These are phyloP conservation scores for Phaseolus lunatus DNA, from an alignment of 306 rosid species.

Conservation along the genomic window DNA sequence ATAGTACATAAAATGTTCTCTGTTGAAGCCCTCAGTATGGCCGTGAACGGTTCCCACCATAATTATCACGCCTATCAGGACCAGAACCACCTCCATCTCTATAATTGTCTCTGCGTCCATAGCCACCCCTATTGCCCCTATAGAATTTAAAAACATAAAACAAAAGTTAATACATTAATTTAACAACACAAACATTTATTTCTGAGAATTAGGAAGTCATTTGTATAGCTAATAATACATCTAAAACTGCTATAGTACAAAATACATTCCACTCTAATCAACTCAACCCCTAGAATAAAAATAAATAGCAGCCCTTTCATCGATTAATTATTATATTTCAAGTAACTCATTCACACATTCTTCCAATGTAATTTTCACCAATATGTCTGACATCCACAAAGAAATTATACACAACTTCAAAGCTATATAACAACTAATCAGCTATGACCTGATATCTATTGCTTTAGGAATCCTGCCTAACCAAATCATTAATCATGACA, in stretches of 20 bases:
- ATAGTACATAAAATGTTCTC: constrained; percentile 80
- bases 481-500: too few species aligned
- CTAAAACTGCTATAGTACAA: neutral
- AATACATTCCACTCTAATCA: neutral
- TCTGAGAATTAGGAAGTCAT: neutral
- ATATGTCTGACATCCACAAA: neutral
- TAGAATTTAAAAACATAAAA: neutral
- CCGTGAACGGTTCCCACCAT: constrained; percentile 81
- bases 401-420: too few species aligned
- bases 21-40: constrained; percentile 75
- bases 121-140: constrained; percentile 94
- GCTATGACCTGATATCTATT: too few species aligned
- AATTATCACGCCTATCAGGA: constrained; percentile 89
- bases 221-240: neutral
- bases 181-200: neutral
- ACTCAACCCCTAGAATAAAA: constrained; percentile 2
- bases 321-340: neutral
- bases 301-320: neutral
- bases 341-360: neutral
- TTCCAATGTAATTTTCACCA: neutral
- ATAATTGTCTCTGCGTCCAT: constrained; percentile 88
- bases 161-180: neutral
- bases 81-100: constrained; percentile 85
- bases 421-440: too few species aligned
- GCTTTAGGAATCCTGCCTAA: too few species aligned